phyloP scores from a whole-genome alignment of 345 rosid species.

The Populus euphratica region DNA sequence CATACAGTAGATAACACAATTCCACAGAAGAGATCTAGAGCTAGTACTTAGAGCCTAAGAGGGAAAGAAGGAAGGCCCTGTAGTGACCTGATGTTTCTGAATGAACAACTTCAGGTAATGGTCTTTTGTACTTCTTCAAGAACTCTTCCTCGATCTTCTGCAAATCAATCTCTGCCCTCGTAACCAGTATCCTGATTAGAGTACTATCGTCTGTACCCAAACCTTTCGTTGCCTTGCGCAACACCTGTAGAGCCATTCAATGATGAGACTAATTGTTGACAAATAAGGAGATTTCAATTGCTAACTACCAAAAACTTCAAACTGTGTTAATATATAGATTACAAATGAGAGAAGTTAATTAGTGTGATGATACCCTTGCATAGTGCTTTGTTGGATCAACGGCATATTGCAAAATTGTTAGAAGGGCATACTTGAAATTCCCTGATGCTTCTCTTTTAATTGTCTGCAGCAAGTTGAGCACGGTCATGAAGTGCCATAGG shows the following conservation, averaged over 20 bases:
- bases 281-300: background rate
- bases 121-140: slow-evolving; percentile 44
- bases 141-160: slow-evolving; percentile 46
- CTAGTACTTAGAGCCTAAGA: slow-evolving; percentile 39
- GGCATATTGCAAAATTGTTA: slow-evolving; percentile 52
- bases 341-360: background rate
- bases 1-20: background rate
- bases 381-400: slow-evolving; percentile 51
- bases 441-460: slow-evolving; percentile 50
- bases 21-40: background rate
- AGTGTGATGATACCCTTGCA: slow-evolving; percentile 39
- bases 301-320: background rate
- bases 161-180: slow-evolving; percentile 61
- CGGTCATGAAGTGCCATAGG: background rate
- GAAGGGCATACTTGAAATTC: slow-evolving; percentile 44
- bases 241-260: slow-evolving; percentile 27
- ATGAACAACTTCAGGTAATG: slow-evolving; percentile 44
- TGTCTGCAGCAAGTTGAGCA: slow-evolving; percentile 29
- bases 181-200: slow-evolving; percentile 49
- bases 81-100: slow-evolving; percentile 60
- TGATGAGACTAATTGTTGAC: background rate
- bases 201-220: slow-evolving; percentile 54
- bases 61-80: slow-evolving; percentile 54
- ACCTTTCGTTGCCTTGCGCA: slow-evolving; percentile 61
- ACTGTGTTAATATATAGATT: background rate